phyloP scores from a whole-genome alignment of 352 stramenopile genomes.

The Pythium coloratum region DNA sequence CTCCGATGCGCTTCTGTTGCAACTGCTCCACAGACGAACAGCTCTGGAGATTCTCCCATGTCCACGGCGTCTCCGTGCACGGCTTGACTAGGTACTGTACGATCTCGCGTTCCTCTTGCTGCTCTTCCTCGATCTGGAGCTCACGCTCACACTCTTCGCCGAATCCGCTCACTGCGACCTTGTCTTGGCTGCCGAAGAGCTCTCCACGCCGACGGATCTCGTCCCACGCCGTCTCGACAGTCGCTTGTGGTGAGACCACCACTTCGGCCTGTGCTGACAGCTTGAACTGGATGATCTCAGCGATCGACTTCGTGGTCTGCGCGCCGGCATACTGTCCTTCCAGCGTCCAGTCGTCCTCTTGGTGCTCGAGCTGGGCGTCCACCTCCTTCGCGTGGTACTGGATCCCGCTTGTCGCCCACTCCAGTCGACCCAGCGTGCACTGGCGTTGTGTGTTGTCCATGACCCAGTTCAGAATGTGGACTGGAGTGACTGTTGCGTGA shows the following conservation, averaged over 20 bases:
- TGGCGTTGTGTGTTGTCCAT: constrained; percentile 83
- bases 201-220: constrained; percentile 24
- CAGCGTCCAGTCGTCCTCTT: constrained; percentile 54
- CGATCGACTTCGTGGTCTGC: constrained; percentile 31
- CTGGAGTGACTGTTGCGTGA: constrained; percentile 19
- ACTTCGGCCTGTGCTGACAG: constrained; percentile 1
- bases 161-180: constrained; percentile 37
- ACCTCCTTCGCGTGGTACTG: constrained; percentile 48
- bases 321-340: constrained; percentile 38
- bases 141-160: constrained; percentile 7
- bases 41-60: constrained; percentile 7
- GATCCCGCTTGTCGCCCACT: constrained; percentile 81
- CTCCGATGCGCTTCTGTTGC: background rate
- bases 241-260: background rate
- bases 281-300: constrained; percentile 29
- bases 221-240: constrained; percentile 11
- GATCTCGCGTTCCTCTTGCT: constrained; percentile 26
- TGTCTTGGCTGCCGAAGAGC: constrained; percentile 36
- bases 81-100: constrained; percentile 12
- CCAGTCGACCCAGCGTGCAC: constrained; percentile 55
- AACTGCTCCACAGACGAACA: background rate
- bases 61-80: constrained; percentile 28
- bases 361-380: constrained; percentile 25
- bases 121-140: background rate
- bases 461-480: constrained; percentile 83